Conservation (phyloP, 1,284 basidiomycete species). For the Boletus sp. region DNA sequence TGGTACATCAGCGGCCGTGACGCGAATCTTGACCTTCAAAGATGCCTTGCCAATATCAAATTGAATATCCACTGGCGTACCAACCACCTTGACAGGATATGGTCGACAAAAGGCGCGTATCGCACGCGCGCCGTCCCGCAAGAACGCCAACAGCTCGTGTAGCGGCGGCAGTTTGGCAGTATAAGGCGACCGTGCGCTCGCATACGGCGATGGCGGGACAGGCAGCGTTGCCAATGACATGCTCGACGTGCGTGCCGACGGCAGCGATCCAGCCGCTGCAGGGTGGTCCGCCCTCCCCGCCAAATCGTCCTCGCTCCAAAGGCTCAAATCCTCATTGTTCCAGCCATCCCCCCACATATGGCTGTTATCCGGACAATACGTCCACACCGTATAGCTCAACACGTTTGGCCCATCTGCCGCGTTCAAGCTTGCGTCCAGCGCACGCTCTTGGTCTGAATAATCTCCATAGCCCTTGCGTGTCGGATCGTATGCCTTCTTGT, state of each 20-base stretch:
- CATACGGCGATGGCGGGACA: constrained; percentile 17
- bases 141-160: constrained; percentile 58
- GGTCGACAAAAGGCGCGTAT: constrained; percentile 80
- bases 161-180: constrained; percentile 15
- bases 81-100: constrained; percentile 73
- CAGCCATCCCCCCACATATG: constrained; percentile 94
- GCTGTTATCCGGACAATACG: constrained; percentile 74
- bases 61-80: constrained; percentile 58
- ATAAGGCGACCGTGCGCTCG: background rate
- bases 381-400: constrained; percentile 89
- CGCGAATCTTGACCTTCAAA: constrained; percentile 65
- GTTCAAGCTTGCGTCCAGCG: constrained; percentile 90
- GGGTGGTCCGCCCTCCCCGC: background rate
- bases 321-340: constrained; percentile 93
- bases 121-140: constrained; percentile 80
- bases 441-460: constrained; percentile 76
- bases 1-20: constrained; percentile 51
- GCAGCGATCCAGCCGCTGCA: constrained; percentile 2
- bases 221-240: constrained; percentile 22
- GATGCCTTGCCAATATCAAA: constrained; percentile 74
- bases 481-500: constrained; percentile 73
- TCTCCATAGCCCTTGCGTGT: constrained; percentile 55
- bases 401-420: constrained; percentile 82
- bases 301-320: constrained; percentile 76
- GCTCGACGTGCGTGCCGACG: constrained; percentile 18